These are phyloP conservation scores for Xylariomycetidae sp. DNA, from an alignment of 2,329 filamentous ascomycete genomes.

Conservation along the genomic window DNA sequence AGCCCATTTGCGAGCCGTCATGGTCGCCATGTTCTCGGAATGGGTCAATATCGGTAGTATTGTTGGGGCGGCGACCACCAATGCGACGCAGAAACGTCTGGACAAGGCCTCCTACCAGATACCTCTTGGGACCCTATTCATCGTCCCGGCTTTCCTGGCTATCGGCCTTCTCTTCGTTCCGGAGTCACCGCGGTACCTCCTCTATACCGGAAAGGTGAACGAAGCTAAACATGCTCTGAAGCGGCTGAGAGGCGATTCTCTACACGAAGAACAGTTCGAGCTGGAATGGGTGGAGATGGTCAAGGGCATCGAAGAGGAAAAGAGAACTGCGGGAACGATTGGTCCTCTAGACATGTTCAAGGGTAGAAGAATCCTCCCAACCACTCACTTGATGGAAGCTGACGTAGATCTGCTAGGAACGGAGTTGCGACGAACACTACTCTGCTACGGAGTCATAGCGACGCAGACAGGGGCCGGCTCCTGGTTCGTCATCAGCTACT, in stretches of 20 bases:
- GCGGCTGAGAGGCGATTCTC: conserved; percentile 23
- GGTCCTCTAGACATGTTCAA: conserved; percentile 33
- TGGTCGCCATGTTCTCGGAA: conserved; percentile 41
- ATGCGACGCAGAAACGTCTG: conserved; percentile 31
- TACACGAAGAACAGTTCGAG: conserved; percentile 27
- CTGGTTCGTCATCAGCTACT: conserved; percentile 45
- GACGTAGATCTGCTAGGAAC: conserved; percentile 25
- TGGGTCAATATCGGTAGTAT: conserved; percentile 44
- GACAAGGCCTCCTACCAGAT: conserved; percentile 39
- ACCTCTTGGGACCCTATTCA: conserved; percentile 37
- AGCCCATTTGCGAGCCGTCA: conserved; percentile 41
- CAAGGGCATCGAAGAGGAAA: conserved; percentile 32
- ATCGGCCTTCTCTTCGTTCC: conserved; percentile 40
- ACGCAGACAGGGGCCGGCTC: conserved; percentile 38
- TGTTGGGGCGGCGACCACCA: conserved; percentile 37
- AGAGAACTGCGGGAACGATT: conserved; percentile 24
- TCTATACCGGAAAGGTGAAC: conserved; percentile 25
- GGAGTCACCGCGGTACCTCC: conserved; percentile 38
- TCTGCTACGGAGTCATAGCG: conserved; percentile 43
- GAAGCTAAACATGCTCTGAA: conserved; percentile 25
- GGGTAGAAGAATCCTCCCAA: conserved; percentile 10
- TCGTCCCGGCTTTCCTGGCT: conserved; percentile 41
- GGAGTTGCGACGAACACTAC: conserved; percentile 41
- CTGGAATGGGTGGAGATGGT: conserved; percentile 35
- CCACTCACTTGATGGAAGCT: neutral